Evolutionary conservation across 2,329 filamentous ascomycete genomes (phyloP), one percentile per base, ranked within the genome.

Genomic region (Fusarium anthophilum): DNA sequence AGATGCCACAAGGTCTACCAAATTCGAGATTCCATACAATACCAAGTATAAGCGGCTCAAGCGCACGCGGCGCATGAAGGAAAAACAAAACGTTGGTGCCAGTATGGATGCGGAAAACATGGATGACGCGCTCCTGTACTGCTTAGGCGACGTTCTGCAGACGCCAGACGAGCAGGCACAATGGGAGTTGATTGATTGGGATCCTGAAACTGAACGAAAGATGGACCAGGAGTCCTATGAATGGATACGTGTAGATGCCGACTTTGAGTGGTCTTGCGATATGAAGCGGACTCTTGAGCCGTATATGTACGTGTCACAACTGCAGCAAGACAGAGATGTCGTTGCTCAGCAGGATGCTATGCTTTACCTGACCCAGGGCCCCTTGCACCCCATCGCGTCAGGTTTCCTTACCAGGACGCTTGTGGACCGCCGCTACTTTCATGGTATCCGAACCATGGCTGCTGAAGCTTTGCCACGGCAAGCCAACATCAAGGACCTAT

Each of bases 11-110:
- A 94, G 93, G 76, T 86, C 85, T 3, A 87, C 87, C 30, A 96
- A 93, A 80, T 93, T 98, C 68, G 95, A 98, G 71, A 98, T 99
- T 69, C 95, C 96, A 1, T 99, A 99, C 84, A 98, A 98, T 78
- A 99, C 96, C 1, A 99, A 99, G 81, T 99, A 99, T 85, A 99
- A 98, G 85, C 92, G 97, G 14, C 87, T 99, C 6, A 99, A 99
- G 86, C 89, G 95, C 53, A 98, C 93, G 67, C 90, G 93, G 50
- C 88, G 93, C 38, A 91, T 96, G 80, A 95, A 95, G 80, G 94
- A 97, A 81, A 91, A 94, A 69, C 91, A 85, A 55, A 81, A 80
- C 48, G 80, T 77, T 22, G 90, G 87, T 30, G 88, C 86, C 48
- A 93, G 88, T 64, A 88, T 89, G 58, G 93, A 93, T 32, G 82